Percentiles rank a stretch among this genome's conserved stretches.
Conservation (phyloP, 106 monocot genomes). For the Dendrobium officinale region DNA sequence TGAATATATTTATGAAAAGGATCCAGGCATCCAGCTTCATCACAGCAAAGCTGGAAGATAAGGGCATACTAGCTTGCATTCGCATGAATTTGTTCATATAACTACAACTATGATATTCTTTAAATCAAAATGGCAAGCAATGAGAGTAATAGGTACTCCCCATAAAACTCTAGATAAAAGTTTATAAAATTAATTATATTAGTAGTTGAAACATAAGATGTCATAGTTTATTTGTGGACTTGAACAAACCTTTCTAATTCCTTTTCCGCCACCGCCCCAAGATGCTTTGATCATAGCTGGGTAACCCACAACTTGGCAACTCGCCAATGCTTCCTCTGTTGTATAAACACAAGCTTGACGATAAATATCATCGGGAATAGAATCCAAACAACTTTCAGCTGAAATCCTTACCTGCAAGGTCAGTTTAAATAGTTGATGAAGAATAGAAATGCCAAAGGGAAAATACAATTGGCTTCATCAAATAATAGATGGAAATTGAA, state of each 20-base stretch:
- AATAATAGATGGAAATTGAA: neutral
- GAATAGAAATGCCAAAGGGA: neutral
- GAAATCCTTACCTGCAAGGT: slow-evolving; percentile 60
- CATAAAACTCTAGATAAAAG: neutral
- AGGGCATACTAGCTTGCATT: neutral
- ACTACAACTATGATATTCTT: neutral
- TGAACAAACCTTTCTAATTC: slow-evolving; percentile 83
- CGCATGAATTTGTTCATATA: neutral
- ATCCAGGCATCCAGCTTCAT: too few species aligned
- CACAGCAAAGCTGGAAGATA: neutral
- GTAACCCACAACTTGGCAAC: slow-evolving; percentile 88
- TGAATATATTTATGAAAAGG: neutral
- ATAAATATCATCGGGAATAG: slow-evolving; percentile 89
- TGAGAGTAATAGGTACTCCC: neutral
- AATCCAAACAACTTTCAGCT: slow-evolving; percentile 57
- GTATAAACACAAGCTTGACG: slow-evolving; percentile 84
- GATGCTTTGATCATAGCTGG: slow-evolving; percentile 99
- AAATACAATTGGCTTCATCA: neutral
- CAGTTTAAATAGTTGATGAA: neutral
- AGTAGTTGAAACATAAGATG: neutral
- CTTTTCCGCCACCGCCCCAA: slow-evolving; percentile 99
- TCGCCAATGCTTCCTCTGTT: slow-evolving; percentile 91
- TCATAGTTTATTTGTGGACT: neutral
- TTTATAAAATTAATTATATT: slow-evolving; percentile 4
- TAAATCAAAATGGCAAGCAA: neutral